Evolutionary conservation across 2,329 filamentous ascomycete genomes (phyloP).

Genomic region (Fusarium zealandicum): DNA sequence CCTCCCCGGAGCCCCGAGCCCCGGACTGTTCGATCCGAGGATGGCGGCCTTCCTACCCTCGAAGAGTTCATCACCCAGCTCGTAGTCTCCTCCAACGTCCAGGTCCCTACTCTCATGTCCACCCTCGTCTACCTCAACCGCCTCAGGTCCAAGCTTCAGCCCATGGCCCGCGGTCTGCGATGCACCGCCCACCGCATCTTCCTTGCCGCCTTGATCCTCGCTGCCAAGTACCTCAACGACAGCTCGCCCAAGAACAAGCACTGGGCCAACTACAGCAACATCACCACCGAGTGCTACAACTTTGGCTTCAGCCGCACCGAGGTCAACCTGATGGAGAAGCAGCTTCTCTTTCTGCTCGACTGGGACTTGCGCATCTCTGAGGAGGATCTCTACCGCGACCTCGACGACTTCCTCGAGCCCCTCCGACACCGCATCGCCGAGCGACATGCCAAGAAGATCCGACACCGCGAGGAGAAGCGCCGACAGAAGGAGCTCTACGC

Average conservation of each 20-base stretch:
- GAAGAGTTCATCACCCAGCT: conserved; percentile 92
- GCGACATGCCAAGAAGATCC: conserved; percentile 58
- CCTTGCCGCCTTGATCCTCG: conserved; percentile 81
- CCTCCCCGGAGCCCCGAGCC: conserved; percentile 60
- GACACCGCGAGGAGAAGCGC: conserved; percentile 56
- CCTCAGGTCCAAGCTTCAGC: conserved; percentile 83
- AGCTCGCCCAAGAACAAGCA: conserved; percentile 99
- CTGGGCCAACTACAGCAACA: conserved; percentile 92
- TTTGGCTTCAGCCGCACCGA: conserved; percentile 95
- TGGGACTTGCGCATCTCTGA: conserved; percentile 91
- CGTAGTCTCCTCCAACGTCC: conserved; percentile 91
- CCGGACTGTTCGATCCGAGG: conserved; percentile 55
- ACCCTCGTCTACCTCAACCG: conserved; percentile 91
- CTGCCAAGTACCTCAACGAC: conserved; percentile 98
- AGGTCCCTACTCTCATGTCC: conserved; percentile 97
- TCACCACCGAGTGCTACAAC: conserved; percentile 68
- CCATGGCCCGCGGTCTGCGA: conserved; percentile 93
- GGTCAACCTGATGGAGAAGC: conserved; percentile 99
- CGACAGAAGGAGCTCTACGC: conserved; percentile 49
- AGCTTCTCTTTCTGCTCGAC: conserved; percentile 91
- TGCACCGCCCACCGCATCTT: conserved; percentile 99
- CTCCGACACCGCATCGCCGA: conserved; percentile 70
- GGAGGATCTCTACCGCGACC: conserved; percentile 84
- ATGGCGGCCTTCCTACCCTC: conserved; percentile 74
- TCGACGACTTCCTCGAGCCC: conserved; percentile 87